These are phyloP conservation scores for Xylariaceae sp. DNA, from an alignment of 2,329 filamentous ascomycete genomes.

Conservation along the genomic window DNA sequence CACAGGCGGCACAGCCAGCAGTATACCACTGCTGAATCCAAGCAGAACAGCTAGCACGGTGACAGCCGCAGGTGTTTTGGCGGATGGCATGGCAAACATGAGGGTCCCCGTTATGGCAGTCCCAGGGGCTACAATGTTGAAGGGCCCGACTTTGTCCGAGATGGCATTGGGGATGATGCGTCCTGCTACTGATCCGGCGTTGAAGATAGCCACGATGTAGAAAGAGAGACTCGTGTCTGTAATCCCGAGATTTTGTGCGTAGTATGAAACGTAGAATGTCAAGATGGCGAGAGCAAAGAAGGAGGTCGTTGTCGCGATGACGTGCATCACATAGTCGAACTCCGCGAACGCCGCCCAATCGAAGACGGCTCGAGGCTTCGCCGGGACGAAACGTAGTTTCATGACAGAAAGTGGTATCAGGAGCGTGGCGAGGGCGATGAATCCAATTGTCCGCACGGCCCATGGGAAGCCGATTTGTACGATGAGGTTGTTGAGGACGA, in stretches of 20 bases:
- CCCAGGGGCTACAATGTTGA: conserved; percentile 28
- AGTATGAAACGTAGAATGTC: conserved; percentile 41
- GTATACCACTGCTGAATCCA: conserved; percentile 43
- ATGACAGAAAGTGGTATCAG: conserved; percentile 26
- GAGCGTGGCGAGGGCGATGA: conserved; percentile 27
- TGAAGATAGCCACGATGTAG: conserved; percentile 42
- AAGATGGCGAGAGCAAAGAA: conserved; percentile 35
- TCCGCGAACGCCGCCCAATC: conserved; percentile 41
- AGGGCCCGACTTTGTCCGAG: conserved; percentile 36
- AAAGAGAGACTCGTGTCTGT: conserved; percentile 34
- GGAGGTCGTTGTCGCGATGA: too few relatives aligned
- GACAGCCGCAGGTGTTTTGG: conserved; percentile 29
- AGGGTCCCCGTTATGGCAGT: neutral
- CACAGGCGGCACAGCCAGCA: conserved; percentile 41
- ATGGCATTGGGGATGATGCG: conserved; percentile 37
- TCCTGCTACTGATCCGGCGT: conserved; percentile 39
- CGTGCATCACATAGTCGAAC: conserved; percentile 26
- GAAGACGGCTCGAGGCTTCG: conserved; percentile 34
- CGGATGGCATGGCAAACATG: conserved; percentile 34
- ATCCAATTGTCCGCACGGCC: conserved; percentile 28
- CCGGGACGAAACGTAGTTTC: conserved; percentile 35
- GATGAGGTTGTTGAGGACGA: conserved; percentile 27
- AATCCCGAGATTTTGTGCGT: conserved; percentile 29
- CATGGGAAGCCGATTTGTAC: conserved; percentile 25
- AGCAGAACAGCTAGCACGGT: conserved; percentile 34